These are phyloP conservation scores for Dothiorella sarmentorum DNA, from an alignment of 2,329 filamentous ascomycete species.

Conservation along the genomic window DNA sequence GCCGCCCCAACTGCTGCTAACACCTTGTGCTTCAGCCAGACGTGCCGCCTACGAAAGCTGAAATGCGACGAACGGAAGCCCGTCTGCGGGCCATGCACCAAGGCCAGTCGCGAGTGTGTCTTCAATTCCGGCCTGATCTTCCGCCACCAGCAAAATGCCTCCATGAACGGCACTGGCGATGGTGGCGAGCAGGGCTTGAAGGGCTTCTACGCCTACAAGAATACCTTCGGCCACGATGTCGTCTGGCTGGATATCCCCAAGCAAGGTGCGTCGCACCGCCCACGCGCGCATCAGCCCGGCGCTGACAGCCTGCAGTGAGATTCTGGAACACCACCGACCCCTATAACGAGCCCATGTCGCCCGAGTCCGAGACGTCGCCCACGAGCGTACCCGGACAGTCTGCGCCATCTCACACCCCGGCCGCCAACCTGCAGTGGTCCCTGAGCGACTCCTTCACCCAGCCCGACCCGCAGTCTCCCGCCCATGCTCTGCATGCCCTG, in stretches of 20 bases:
- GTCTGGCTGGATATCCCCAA: slow-evolving; percentile 63
- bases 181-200: slow-evolving; percentile 49
- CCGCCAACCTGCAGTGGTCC: slow-evolving; percentile 18
- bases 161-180: slow-evolving; percentile 56
- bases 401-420: background rate
- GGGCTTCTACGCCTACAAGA: slow-evolving; percentile 64
- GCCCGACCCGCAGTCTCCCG: slow-evolving; percentile 33
- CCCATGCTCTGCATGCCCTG: slow-evolving; percentile 53
- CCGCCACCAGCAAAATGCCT: slow-evolving; percentile 66
- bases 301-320: slow-evolving; percentile 44
- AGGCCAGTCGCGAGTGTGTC: slow-evolving; percentile 58
- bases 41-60: slow-evolving; percentile 59
- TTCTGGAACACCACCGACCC: slow-evolving; percentile 62
- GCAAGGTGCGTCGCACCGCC: slow-evolving; percentile 43
- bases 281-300: background rate
- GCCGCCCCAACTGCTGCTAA: slow-evolving; percentile 12
- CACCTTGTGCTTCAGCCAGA: slow-evolving; percentile 33
- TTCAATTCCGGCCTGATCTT: slow-evolving; percentile 63
- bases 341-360: slow-evolving; percentile 49
- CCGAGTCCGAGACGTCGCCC: slow-evolving; percentile 20
- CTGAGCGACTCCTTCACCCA: background rate
- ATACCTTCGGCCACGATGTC: slow-evolving; percentile 59
- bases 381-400: background rate
- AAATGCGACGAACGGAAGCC: slow-evolving; percentile 64
- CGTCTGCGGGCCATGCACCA: slow-evolving; percentile 58